Conservation (phyloP, 2,329 filamentous ascomycete genomes). For the Aspergillus tubingensis region DNA sequence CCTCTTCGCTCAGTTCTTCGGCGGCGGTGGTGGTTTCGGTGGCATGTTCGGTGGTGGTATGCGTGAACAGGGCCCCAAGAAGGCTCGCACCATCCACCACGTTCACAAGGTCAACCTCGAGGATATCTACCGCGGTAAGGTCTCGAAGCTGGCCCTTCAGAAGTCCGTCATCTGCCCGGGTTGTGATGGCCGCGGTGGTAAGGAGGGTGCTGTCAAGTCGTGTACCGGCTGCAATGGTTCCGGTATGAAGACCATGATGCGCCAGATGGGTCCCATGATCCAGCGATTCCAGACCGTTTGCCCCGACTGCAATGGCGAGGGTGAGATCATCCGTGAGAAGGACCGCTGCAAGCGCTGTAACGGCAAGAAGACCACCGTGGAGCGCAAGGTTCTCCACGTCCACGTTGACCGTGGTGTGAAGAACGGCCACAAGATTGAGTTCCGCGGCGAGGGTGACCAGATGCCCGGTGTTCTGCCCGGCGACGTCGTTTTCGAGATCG, state of each 20-base stretch:
- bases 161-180: conserved; percentile 96
- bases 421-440: conserved; percentile 94
- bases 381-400: conserved; percentile 97
- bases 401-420: conserved; percentile 94
- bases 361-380: conserved; percentile 97
- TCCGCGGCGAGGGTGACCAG: conserved; percentile 95
- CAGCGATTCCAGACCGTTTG: conserved; percentile 99
- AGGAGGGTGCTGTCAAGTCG: conserved; percentile 95
- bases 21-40: conserved; percentile 69
- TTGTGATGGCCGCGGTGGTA: conserved; percentile 91
- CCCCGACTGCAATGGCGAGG: conserved; percentile 96
- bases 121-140: conserved; percentile 96
- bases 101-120: conserved; percentile 97
- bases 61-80: conserved; percentile 77
- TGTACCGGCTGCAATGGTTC: conserved; percentile 88
- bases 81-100: conserved; percentile 96
- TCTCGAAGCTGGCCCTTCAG: conserved; percentile 95
- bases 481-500: conserved; percentile 97
- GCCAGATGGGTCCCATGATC: conserved; percentile 99
- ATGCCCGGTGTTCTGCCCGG: conserved; percentile 89
- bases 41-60: conserved; percentile 79
- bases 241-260: conserved; percentile 99
- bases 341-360: conserved; percentile 95
- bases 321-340: conserved; percentile 94
- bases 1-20: conserved; percentile 96